Evolutionary conservation across 805 yeast species (phyloP), one percentile per base, ranked within the genome.

Genomic region (Wickerhamiella alocasiicola): DNA sequence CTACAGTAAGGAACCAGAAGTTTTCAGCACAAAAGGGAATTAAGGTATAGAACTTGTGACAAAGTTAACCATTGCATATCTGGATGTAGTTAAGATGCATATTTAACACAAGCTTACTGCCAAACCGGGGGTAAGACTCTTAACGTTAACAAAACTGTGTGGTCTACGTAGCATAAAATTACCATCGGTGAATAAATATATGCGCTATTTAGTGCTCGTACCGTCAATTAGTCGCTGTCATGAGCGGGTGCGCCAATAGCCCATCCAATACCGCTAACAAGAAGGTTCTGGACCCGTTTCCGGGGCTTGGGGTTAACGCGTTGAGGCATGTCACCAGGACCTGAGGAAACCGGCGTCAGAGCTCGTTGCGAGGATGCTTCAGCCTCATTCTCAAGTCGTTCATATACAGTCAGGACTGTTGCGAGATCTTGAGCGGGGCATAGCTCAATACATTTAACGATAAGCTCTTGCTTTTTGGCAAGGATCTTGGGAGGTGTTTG

Each of bases 1-100:
- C 9, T 57, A 49, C 41, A 29, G 35, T 9, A 15, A 4, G 2
- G 21, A 28, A 27, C 39, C 39, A 23, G 26, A n/a, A n/a, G n/a
- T n/a, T n/a, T n/a, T n/a, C n/a, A n/a, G n/a, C n/a, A n/a, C n/a
- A n/a, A n/a, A n/a, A n/a, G n/a, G n/a, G n/a, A n/a, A n/a, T n/a
- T n/a, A n/a, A n/a, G n/a, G n/a, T n/a, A n/a, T n/a, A n/a, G n/a
- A n/a, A n/a, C n/a, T n/a, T n/a, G n/a, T n/a, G n/a, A n/a, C n/a
- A n/a, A n/a, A n/a, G n/a, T n/a, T n/a, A n/a, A n/a, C n/a, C n/a
- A n/a, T n/a, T n/a, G n/a, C n/a, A n/a, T n/a, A n/a, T n/a, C n/a
- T n/a, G n/a, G n/a, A n/a, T n/a, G n/a, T n/a, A n/a, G n/a, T n/a
- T n/a, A n/a, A n/a, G n/a, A n/a, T n/a, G n/a, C n/a, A n/a, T n/a